A percentile compares a stretch with the other conserved stretches of the same genome.
These are phyloP conservation scores for Avena atlantica DNA, from an alignment of 176 grass and related monocot species.

Conservation along the genomic window DNA sequence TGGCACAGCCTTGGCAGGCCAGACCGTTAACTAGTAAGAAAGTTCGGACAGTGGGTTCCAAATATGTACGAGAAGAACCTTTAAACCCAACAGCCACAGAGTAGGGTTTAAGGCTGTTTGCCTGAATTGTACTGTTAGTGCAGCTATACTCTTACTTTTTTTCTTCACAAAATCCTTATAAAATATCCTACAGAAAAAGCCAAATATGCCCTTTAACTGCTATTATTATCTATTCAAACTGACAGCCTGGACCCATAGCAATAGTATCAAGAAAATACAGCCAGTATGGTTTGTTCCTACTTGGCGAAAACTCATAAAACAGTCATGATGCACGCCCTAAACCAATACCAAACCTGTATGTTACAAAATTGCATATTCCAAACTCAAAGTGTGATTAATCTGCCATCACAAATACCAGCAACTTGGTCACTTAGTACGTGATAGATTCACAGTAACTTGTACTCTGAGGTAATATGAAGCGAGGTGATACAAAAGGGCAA, in stretches of 20 bases:
- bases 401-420: neutral
- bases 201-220: neutral
- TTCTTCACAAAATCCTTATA: constrained; percentile 11
- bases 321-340: neutral
- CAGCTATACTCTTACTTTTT: neutral
- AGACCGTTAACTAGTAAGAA: neutral
- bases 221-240: too few relatives aligned
- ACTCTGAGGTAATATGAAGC: neutral
- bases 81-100: neutral
- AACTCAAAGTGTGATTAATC: neutral
- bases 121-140: neutral
- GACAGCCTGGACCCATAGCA: too few relatives aligned
- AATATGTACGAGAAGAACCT: neutral
- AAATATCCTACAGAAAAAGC: constrained; percentile 7
- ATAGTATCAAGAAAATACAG: neutral
- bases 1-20: neutral
- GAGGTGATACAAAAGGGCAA: neutral
- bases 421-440: neutral
- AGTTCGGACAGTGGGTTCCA: neutral
- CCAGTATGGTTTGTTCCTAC: neutral
- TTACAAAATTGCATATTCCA: neutral
- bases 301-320: neutral
- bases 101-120: neutral
- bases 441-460: neutral
- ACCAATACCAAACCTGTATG: neutral